Evolutionary conservation across 306 rosid genomes (phyloP).

Genomic region (Crataegus laevigata): DNA sequence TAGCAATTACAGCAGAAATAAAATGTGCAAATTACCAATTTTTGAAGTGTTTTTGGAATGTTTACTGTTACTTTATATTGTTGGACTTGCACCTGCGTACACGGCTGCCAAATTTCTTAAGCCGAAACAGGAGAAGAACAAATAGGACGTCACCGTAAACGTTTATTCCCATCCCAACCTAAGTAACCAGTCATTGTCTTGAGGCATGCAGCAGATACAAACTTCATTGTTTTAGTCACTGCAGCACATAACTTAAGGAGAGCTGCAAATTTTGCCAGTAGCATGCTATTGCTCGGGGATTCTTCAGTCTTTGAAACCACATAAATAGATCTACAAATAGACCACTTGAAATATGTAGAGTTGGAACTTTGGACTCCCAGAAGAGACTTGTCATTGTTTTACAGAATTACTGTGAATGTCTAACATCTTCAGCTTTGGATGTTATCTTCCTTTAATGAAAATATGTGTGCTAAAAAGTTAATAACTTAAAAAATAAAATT

Average conservation of each 20-base stretch:
- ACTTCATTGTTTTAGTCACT: neutral
- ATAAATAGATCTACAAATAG: neutral
- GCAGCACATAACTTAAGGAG: neutral
- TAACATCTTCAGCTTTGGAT: neutral
- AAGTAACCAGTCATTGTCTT: neutral
- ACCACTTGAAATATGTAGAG: neutral
- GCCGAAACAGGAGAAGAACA: neutral
- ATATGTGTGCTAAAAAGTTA: too few species aligned
- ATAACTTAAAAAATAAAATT: too few species aligned
- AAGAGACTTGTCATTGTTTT: neutral
- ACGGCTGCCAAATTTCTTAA: neutral
- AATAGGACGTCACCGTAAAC: neutral
- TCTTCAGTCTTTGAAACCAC: too few species aligned
- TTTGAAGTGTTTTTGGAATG: neutral
- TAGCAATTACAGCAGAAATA: neutral
- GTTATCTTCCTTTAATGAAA: neutral
- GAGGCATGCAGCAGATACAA: neutral
- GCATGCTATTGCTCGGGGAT: neutral
- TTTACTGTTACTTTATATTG: neutral
- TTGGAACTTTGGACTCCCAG: neutral
- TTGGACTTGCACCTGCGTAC: neutral
- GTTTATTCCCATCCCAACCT: neutral
- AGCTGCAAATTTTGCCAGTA: neutral
- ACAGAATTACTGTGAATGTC: neutral
- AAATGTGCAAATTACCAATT: neutral